A percentile compares a stretch with the other conserved stretches of the same genome.
Conservation (phyloP, 805 yeast genomes). For the Saccharomycopsis sp. region DNA sequence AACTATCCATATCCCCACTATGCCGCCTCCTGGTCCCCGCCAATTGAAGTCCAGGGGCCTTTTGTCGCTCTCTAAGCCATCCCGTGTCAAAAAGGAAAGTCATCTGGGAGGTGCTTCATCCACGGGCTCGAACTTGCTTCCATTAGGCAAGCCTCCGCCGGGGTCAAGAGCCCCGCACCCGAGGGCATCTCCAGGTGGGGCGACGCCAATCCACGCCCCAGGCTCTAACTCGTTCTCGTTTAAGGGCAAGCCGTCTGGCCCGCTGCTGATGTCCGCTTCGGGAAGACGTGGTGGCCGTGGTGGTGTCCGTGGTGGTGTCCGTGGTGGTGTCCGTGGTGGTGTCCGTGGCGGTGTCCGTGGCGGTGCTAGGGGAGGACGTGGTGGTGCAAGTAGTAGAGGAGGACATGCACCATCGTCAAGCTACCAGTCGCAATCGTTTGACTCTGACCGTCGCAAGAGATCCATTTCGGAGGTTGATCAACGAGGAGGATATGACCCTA, state of each 20-base stretch:
- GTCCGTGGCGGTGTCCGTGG: no score
- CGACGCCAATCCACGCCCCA: neutral
- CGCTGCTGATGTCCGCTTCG: neutral
- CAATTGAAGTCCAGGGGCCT: neutral
- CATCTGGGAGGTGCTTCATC: neutral
- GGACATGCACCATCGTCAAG: no score
- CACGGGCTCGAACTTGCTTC: neutral
- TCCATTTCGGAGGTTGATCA: no score
- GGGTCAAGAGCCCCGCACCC: neutral
- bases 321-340: neutral
- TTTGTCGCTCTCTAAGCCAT: neutral
- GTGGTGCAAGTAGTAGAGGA: no score
- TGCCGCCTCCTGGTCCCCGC: neutral
- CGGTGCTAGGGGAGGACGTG: neutral
- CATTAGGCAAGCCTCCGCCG: neutral
- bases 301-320: neutral
- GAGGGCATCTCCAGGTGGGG: neutral
- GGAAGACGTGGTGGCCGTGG: neutral
- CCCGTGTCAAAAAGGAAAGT: neutral
- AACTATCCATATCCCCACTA: no score
- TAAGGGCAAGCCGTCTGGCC: neutral
- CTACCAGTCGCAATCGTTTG: no score
- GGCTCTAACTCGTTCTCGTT: neutral
- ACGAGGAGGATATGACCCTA: neutral
- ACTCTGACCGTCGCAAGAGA: no score